phyloP scores from a whole-genome alignment of 2,329 filamentous ascomycete species.

The Graphilbum ipis-grandicollis region DNA sequence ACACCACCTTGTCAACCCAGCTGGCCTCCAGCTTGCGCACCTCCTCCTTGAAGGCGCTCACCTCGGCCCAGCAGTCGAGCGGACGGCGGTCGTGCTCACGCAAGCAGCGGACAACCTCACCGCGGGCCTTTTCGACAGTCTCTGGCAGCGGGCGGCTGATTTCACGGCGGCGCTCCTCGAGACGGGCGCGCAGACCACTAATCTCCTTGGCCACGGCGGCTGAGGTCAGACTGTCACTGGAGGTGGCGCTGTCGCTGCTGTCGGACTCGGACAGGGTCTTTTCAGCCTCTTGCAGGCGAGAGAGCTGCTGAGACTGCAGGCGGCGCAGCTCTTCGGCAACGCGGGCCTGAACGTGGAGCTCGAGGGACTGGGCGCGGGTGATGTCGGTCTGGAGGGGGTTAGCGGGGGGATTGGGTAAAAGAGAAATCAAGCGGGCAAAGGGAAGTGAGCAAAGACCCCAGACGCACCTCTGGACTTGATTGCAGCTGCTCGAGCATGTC shows the following conservation, averaged over 20 bases:
- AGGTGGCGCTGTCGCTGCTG: not conserved
- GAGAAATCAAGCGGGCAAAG: no score
- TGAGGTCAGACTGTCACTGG: constrained; percentile 1
- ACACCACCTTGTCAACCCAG: constrained; percentile 72
- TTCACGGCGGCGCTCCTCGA: constrained; percentile 47
- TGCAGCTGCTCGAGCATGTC: constrained; percentile 71
- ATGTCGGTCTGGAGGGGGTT: constrained; percentile 55
- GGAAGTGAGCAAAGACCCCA: no score
- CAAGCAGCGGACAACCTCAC: constrained; percentile 64
- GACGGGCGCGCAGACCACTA: constrained; percentile 36
- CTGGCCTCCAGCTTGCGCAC: constrained; percentile 70
- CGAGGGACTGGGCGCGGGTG: constrained; percentile 65
- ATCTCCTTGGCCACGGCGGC: constrained; percentile 39
- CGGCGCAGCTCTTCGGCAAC: constrained; percentile 72
- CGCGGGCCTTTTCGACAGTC: constrained; percentile 55
- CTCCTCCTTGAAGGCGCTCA: constrained; percentile 78
- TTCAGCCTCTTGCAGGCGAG: constrained; percentile 41
- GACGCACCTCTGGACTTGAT: constrained; percentile 63
- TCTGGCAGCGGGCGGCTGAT: constrained; percentile 48
- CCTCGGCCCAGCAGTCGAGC: constrained; percentile 87
- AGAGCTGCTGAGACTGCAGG: constrained; percentile 52
- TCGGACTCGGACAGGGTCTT: constrained; percentile 10
- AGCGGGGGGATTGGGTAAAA: not conserved
- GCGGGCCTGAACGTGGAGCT: constrained; percentile 77
- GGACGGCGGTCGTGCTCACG: constrained; percentile 71